Evolutionary conservation across 2,329 filamentous ascomycete species (phyloP).

Genomic region (Coniochaeta prunicola): DNA sequence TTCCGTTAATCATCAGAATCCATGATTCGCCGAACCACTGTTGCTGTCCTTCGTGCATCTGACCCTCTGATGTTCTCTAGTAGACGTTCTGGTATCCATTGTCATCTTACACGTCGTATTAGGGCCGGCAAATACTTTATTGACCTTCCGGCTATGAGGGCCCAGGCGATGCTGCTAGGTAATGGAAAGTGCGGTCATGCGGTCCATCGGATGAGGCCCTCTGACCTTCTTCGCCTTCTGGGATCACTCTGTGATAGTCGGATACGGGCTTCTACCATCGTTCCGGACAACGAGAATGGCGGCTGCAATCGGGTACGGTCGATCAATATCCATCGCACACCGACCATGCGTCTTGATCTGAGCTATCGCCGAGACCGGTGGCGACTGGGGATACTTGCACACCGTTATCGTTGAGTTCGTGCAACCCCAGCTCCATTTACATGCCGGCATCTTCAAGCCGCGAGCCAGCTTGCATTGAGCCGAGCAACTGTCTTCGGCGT

Average conservation of each 20-base stretch:
- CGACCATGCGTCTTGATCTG: neutral
- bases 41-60: neutral
- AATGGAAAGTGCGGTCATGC: neutral
- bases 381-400: neutral
- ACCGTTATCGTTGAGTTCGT: neutral
- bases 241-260: neutral
- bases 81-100: neutral
- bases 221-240: neutral
- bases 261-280: neutral
- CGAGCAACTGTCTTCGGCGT: neutral
- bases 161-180: neutral
- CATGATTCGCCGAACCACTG: neutral
- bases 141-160: neutral
- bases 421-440: neutral
- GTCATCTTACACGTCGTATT: neutral
- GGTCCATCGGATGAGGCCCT: neutral
- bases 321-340: neutral
- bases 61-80: neutral
- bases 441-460: neutral
- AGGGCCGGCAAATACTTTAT: neutral
- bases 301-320: neutral
- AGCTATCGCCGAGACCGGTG: conserved; percentile 1
- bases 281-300: neutral
- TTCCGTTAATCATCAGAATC: neutral
- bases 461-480: neutral